These are phyloP conservation scores for Styphnolobium japonicum DNA, from an alignment of 306 rosid species.

Conservation along the genomic window DNA sequence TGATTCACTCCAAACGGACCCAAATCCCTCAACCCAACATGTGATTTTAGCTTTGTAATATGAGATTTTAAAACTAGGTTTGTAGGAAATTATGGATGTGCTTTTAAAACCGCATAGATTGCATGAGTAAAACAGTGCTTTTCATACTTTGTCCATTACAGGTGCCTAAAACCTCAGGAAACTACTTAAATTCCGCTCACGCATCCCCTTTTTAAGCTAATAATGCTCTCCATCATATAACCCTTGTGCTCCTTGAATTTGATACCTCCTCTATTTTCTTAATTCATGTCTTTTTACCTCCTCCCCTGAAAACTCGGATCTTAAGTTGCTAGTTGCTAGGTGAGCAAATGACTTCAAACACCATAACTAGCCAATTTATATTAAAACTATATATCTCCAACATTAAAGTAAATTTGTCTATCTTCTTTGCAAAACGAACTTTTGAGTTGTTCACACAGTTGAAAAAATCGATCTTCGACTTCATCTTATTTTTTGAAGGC, in stretches of 20 bases:
- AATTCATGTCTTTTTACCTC: not conserved
- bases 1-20: not conserved
- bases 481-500: too few relatives aligned
- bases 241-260: not conserved
- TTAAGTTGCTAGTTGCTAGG: not conserved
- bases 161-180: not conserved
- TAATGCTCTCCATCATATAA: slow-evolving; percentile 13
- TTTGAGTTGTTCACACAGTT: too few relatives aligned
- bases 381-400: too few relatives aligned
- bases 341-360: not conserved
- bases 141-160: not conserved
- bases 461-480: too few relatives aligned
- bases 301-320: not conserved
- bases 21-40: not conserved
- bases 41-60: not conserved
- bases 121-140: slow-evolving; percentile 42
- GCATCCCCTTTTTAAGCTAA: slow-evolving; percentile 41
- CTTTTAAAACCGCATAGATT: slow-evolving; percentile 10
- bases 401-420: too few relatives aligned
- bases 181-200: slow-evolving; percentile 18
- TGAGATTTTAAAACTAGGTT: not conserved
- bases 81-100: not conserved
- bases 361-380: too few relatives aligned
- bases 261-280: not conserved
- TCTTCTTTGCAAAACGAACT: too few relatives aligned